Percentiles rank a stretch among this genome's conserved stretches.
Evolutionary conservation across 2,329 filamentous ascomycete genomes (phyloP).

Genomic region (Phaeosphaeriaceae sp.): DNA sequence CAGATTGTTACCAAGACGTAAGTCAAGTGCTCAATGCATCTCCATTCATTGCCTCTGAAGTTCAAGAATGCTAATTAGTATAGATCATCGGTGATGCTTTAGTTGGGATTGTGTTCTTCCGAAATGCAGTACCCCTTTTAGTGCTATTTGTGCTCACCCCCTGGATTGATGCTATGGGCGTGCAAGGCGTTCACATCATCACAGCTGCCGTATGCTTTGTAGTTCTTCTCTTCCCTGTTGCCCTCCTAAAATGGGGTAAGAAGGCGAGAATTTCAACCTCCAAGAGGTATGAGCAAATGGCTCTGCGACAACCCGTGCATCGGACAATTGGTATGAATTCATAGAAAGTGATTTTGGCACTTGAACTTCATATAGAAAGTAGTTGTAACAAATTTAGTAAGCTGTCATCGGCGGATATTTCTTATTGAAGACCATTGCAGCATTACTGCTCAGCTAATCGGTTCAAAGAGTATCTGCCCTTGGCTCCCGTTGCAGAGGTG

Average conservation of each 20-base stretch:
- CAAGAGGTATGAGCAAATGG: conserved; percentile 15
- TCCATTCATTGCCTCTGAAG: background rate
- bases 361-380: background rate
- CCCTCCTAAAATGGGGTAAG: conserved; percentile 22
- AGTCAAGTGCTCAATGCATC: conserved; percentile 3
- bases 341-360: conserved; percentile 6
- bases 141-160: conserved; percentile 56
- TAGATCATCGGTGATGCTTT: conserved; percentile 56
- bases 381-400: too few species aligned
- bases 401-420: too few species aligned
- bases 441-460: too few species aligned
- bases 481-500: too few species aligned
- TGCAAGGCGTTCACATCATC: conserved; percentile 52
- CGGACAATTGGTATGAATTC: conserved; percentile 7
- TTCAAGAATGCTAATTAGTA: background rate
- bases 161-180: conserved; percentile 49
- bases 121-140: conserved; percentile 53
- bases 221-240: conserved; percentile 31
- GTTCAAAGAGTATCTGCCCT: too few species aligned
- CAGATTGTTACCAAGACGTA: conserved; percentile 37
- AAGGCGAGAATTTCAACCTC: conserved; percentile 15
- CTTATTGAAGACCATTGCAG: too few species aligned
- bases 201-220: conserved; percentile 46
- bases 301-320: conserved; percentile 15
- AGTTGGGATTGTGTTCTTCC: conserved; percentile 53